Conservation (phyloP, 176 grass and related monocot genomes). For the Cocos nucifera region DNA sequence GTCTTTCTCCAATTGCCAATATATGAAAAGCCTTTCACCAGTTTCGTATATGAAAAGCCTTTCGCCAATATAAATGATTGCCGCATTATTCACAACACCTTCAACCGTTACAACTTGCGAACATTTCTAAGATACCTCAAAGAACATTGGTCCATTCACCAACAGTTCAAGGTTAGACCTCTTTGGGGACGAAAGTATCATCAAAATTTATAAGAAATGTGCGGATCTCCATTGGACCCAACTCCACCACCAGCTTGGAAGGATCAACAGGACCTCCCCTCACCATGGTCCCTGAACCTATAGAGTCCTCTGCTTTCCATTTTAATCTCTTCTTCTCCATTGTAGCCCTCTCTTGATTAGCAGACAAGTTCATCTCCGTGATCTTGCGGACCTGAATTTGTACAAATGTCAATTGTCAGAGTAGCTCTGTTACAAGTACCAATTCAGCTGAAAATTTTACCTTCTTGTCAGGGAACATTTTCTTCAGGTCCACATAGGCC, state of each 20-base stretch:
- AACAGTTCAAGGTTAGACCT: no score
- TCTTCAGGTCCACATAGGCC: constrained; percentile 52
- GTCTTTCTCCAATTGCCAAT: no score
- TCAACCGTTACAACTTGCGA: no score
- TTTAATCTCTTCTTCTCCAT: constrained; percentile 94
- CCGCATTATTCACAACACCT: no score
- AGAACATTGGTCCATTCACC: no score
- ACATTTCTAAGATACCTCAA: no score
- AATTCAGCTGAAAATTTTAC: constrained; percentile 14
- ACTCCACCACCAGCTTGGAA: constrained; percentile 40
- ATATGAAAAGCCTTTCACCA: no score
- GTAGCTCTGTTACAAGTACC: no score
- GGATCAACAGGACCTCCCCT: constrained; percentile 58
- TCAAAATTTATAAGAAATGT: constrained; percentile 63
- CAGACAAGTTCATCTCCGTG: constrained; percentile 63
- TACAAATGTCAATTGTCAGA: constrained; percentile 17
- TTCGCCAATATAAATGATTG: no score
- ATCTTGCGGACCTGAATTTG: constrained; percentile 54
- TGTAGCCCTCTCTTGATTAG: constrained; percentile 59
- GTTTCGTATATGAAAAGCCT: no score
- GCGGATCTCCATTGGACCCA: constrained; percentile 91
- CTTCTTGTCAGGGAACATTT: constrained; percentile 73
- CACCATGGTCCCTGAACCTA: constrained; percentile 22
- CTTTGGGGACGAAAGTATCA: background rate
- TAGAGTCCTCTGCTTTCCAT: constrained; percentile 53